A percentile compares a stretch with the other conserved stretches of the same genome.
Conservation (phyloP, 306 rosid genomes). For the Quercus robur region DNA sequence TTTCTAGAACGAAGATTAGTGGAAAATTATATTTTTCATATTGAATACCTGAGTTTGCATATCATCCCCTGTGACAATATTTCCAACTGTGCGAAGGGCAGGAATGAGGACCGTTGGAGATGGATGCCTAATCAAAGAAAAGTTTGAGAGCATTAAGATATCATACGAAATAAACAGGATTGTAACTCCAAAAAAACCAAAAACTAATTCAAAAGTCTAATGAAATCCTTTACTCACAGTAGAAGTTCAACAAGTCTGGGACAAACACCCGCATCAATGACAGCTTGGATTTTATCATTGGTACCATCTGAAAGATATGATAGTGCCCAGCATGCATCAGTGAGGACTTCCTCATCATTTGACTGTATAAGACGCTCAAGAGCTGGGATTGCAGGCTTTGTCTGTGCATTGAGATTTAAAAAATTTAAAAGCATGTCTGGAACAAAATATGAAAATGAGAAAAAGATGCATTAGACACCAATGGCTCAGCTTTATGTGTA, state of each 20-base stretch:
- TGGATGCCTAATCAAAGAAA: conserved; percentile 53
- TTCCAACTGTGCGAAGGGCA: conserved; percentile 94
- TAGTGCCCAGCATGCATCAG: conserved; percentile 94
- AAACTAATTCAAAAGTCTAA: background rate
- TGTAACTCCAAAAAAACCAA: background rate
- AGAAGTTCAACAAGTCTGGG: conserved; percentile 75
- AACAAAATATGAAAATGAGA: background rate
- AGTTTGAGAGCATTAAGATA: conserved; percentile 12
- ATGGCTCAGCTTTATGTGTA: background rate
- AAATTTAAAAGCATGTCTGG: background rate
- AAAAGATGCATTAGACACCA: background rate
- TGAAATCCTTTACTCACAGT: conserved; percentile 46
- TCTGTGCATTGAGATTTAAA: conserved; percentile 40
- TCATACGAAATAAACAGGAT: background rate
- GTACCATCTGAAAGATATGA: conserved; percentile 91
- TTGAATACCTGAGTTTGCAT: conserved; percentile 71
- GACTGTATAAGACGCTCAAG: conserved; percentile 81
- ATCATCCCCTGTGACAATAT: conserved; percentile 91
- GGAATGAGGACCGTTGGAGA: conserved; percentile 86
- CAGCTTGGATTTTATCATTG: conserved; percentile 91
- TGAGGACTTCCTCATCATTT: conserved; percentile 87
- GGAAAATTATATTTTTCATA: background rate
- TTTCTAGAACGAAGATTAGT: background rate
- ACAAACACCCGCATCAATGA: conserved; percentile 81
- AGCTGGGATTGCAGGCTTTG: conserved; percentile 84